Evolutionary conservation across 2,329 filamentous ascomycete species (phyloP).

Genomic region (Bipolaris oryzae): DNA sequence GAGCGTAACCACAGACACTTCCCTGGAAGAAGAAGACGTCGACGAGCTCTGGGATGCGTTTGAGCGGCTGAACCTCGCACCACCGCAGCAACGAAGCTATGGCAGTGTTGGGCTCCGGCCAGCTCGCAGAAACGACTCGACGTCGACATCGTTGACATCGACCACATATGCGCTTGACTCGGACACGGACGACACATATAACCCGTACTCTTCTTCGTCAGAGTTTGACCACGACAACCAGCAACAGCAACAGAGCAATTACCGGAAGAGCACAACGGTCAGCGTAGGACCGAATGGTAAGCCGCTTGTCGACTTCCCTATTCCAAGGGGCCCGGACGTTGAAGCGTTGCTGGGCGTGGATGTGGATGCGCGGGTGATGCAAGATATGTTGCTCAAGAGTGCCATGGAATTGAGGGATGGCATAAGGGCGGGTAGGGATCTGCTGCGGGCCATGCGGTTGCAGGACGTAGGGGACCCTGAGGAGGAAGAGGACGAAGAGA

Average conservation of each 20-base stretch:
- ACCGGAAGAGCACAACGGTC: slow-evolving; percentile 28
- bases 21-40: slow-evolving; percentile 44
- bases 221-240: slow-evolving; percentile 23
- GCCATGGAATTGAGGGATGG: slow-evolving; percentile 42
- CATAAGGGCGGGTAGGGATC: slow-evolving; percentile 35
- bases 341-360: slow-evolving; percentile 34
- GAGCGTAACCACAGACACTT: slow-evolving; percentile 40
- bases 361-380: slow-evolving; percentile 25
- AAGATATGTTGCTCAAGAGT: slow-evolving; percentile 38
- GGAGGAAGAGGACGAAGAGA: slow-evolving; percentile 8
- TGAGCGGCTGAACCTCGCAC: slow-evolving; percentile 27
- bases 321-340: slow-evolving; percentile 38
- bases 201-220: slow-evolving; percentile 28
- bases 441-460: slow-evolving; percentile 42
- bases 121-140: slow-evolving; percentile 25
- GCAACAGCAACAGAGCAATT: slow-evolving; percentile 5
- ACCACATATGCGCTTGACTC: slow-evolving; percentile 6
- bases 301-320: slow-evolving; percentile 43
- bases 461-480: slow-evolving; percentile 30
- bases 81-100: slow-evolving; percentile 22
- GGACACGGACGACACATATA: slow-evolving; percentile 26
- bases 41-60: slow-evolving; percentile 46
- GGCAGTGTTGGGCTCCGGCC: slow-evolving; percentile 21
- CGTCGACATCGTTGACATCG: slow-evolving; percentile 20
- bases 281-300: slow-evolving; percentile 40